Base-by-base conservation (phyloP, 306 rosid genomes). In the Ochetophila trinervis region DNA sequence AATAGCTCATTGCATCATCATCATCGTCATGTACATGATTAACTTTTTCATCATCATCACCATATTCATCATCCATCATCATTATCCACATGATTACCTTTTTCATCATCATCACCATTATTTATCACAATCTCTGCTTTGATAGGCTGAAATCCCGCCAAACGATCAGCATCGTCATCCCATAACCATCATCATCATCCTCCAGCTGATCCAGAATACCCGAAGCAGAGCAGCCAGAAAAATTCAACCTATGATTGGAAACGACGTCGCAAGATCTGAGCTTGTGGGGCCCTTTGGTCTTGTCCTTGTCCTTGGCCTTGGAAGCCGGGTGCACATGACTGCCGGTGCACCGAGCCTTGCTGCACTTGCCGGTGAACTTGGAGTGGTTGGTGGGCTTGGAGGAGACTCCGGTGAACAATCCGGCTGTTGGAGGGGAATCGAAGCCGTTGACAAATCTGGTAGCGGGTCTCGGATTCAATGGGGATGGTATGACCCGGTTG, bases 301-400 rank as follows among this genome's bases (percentile, higher is more conserved):
- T 89, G 62, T 60, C 66, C 60, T 76, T 85, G 62, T 60, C 66
- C 60, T 76, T 85, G 65, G 96, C 72, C 87, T 85, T 91, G 19
- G 71, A 51, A 5, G 79, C 64, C 0, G 90, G 92, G 67, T 69
- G 79, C n/a, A 76, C 24, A 66, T 75, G 86, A 59, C 92, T 88
- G 0, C 66, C 78, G 0, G 34, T 42, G 86, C 88, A 82, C 44
- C 67, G 60, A 0, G 79, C n/a, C 15, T 49, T 67, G 58, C 78
- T 11, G 8, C 98, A 83, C 63, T 87, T 88, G 7, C 95, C 82
- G 0, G 95, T 85, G 84, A 82, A 87, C 55, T 87, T 89, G 60
- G 98, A 89, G 85, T 83, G 98, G 65, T 79, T 87, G 71, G 87
- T 80, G 56, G 96, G 84, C 59, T 85, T 88, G 63, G 85, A 49